A percentile compares a stretch with the other conserved stretches of the same genome.
Conservation (phyloP, 2,329 filamentous ascomycete genomes). For the Zasmidium citrigriseum region DNA sequence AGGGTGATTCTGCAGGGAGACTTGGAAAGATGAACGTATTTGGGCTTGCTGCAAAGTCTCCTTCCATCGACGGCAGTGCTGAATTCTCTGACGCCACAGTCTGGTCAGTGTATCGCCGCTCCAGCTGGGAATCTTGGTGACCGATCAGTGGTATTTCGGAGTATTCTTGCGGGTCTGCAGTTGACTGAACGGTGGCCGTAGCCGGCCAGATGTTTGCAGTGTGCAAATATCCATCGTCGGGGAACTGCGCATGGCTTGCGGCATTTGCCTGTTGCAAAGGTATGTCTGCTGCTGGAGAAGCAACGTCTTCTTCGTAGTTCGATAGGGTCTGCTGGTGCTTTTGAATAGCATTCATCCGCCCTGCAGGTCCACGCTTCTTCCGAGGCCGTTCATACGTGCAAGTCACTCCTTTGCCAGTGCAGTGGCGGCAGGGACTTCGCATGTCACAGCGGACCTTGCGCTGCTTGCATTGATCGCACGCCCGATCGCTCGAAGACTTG, state of each 20-base stretch:
- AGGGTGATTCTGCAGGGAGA: slow-evolving; percentile 36
- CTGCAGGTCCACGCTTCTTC: slow-evolving; percentile 42
- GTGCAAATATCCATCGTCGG: no score
- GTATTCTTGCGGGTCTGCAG: no score
- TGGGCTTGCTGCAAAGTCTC: slow-evolving; percentile 27
- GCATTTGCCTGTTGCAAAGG: no score
- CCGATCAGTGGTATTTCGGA: no score
- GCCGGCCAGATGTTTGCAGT: no score
- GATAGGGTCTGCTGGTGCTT: neutral
- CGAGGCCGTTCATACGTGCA: slow-evolving; percentile 46
- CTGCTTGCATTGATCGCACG: slow-evolving; percentile 47
- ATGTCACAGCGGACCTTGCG: slow-evolving; percentile 43
- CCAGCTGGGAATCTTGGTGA: neutral
- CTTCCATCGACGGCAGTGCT: slow-evolving; percentile 23
- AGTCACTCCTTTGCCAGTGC: slow-evolving; percentile 40
- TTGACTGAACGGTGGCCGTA: no score
- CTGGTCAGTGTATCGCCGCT: neutral
- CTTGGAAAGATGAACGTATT: slow-evolving; percentile 39
- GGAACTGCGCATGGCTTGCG: no score
- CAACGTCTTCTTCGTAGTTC: neutral
- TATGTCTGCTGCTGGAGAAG: no score
- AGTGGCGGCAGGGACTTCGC: slow-evolving; percentile 40
- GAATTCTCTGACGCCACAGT: slow-evolving; percentile 5
- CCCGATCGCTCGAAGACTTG: slow-evolving; percentile 30
- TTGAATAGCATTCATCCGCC: slow-evolving; percentile 36